Evolutionary conservation across 495 filamentous ascomycete genomes (phyloP), one percentile per base, ranked within the genome.

Genomic region (Talaromyces nanjingensis): DNA sequence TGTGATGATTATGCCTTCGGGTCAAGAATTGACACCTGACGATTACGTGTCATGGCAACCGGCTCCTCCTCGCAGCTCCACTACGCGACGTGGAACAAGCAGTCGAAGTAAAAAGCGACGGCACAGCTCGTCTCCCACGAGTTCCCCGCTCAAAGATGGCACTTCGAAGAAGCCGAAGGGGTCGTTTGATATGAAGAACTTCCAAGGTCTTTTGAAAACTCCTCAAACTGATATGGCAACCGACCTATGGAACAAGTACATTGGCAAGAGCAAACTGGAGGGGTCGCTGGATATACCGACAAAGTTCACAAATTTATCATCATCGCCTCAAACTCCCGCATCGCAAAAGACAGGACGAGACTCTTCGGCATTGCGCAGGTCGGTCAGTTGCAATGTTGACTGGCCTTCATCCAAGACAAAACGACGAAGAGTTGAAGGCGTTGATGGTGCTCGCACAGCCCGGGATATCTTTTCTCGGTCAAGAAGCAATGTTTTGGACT

Each of bases 211-310:
- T 2, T 76, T 89, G 39, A 87, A 83, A 60, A 92, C 92, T 0
- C 91, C 91, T 25, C 87, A 90, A 63, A 84, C 87, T 52, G 94
- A 98, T 72, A 89, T 93, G 27, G 89, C 89, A 0, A 75, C 86
- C 34, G 92, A 96, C 60, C 75, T 97, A n/a, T 96, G 91, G 92
- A 91, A 87, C 66, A 86, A 89, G 20, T 96, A 91, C 70, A 84
- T 80, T 63, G 79, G 79, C 8, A 79, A 81, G 62, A 75, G 76
- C 62, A 74, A 73, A 58, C 64, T 74, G 16, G 76, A 78, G 56
- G 70, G 65, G 5, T 69, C 71, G n/a, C 70, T 73, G 12, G 72
- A 72, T 54, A 73, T 73, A 22, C 75, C 84, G 78, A 69, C 85
- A 76, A 64, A 74, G 72, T 77, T 89, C n/a, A 79, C 84, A 27